These are phyloP conservation scores for Meyerozyma elateridarum DNA, from an alignment of 1,139 yeast genomes.

Conservation along the genomic window DNA sequence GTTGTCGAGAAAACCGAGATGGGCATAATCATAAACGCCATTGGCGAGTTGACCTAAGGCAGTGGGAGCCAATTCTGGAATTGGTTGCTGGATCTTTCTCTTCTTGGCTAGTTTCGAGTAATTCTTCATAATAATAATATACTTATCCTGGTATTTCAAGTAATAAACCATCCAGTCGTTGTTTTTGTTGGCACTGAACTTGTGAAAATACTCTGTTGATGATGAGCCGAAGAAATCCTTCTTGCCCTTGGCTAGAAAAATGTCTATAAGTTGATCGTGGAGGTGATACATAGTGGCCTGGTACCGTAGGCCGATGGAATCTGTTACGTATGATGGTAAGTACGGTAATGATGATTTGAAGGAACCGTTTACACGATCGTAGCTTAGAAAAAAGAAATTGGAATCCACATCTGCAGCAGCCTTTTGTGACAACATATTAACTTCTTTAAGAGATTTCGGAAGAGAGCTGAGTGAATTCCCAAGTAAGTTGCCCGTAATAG, in stretches of 20 bases:
- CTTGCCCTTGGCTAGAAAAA: conserved; percentile 25
- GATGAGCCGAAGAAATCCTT: conserved; percentile 20
- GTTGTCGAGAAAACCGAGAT: conserved; percentile 38
- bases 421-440: conserved; percentile 1
- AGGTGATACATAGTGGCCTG: conserved; percentile 32
- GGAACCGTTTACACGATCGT: conserved; percentile 21
- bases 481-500: conserved; percentile 14
- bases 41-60: conserved; percentile 18
- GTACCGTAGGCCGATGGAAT: conserved; percentile 11
- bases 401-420: conserved; percentile 21
- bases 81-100: conserved; percentile 8
- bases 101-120: conserved; percentile 13
- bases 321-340: conserved; percentile 21
- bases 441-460: conserved; percentile 21
- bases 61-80: conserved; percentile 3
- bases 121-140: conserved; percentile 35
- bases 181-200: conserved; percentile 33
- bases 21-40: conserved; percentile 23
- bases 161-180: conserved; percentile 47
- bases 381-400: conserved; percentile 37
- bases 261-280: conserved; percentile 36
- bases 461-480: conserved; percentile 31
- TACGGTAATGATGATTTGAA: conserved; percentile 39
- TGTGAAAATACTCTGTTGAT: conserved; percentile 37
- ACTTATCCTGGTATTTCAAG: conserved; percentile 26